Percentiles rank a stretch among this genome's conserved stretches.
These are phyloP conservation scores for Alternaria hordeiaustralica DNA, from an alignment of 2,329 filamentous ascomycete species.

Conservation along the genomic window DNA sequence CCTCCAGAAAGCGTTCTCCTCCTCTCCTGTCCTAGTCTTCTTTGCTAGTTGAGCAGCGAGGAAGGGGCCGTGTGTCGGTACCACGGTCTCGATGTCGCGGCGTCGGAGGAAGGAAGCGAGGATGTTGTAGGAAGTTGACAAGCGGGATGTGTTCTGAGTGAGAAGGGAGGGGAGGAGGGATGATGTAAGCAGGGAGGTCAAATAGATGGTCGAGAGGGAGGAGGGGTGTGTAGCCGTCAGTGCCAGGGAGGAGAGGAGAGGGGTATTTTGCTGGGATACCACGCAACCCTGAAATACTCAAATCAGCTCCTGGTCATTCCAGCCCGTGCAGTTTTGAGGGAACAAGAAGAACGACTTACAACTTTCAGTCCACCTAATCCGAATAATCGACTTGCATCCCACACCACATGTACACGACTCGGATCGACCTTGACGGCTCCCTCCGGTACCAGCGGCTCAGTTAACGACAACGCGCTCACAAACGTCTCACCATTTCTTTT, in stretches of 20 bases:
- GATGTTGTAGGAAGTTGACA: slow-evolving; percentile 27
- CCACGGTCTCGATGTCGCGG: slow-evolving; percentile 27
- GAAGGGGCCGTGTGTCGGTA: slow-evolving; percentile 37
- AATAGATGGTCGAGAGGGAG: slow-evolving; percentile 26
- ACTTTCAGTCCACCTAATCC: slow-evolving; percentile 37
- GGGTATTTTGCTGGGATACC: slow-evolving; percentile 38
- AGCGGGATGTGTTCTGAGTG: slow-evolving; percentile 29
- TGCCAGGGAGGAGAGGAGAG: slow-evolving; percentile 27
- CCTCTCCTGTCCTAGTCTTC: slow-evolving; percentile 14
- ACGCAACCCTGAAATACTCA: slow-evolving; percentile 32
- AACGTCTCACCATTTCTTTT: slow-evolving; percentile 18
- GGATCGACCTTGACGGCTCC: slow-evolving; percentile 44
- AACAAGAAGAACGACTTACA: slow-evolving; percentile 18
- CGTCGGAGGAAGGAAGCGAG: slow-evolving; percentile 22
- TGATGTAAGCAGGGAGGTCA: slow-evolving; percentile 34
- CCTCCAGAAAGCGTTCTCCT: slow-evolving; percentile 30
- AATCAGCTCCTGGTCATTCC: neutral
- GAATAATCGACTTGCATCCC: slow-evolving; percentile 41
- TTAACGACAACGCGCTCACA: slow-evolving; percentile 33
- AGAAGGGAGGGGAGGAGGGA: slow-evolving; percentile 35
- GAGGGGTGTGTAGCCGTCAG: slow-evolving; percentile 28
- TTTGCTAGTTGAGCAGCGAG: slow-evolving; percentile 33
- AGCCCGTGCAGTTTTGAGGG: neutral
- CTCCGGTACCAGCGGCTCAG: slow-evolving; percentile 34
- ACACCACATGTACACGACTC: slow-evolving; percentile 39